A percentile compares a stretch with the other conserved stretches of the same genome.
Evolutionary conservation across 108 stramenopile species (phyloP).

Genomic region (Cyclotella kingstonii): DNA sequence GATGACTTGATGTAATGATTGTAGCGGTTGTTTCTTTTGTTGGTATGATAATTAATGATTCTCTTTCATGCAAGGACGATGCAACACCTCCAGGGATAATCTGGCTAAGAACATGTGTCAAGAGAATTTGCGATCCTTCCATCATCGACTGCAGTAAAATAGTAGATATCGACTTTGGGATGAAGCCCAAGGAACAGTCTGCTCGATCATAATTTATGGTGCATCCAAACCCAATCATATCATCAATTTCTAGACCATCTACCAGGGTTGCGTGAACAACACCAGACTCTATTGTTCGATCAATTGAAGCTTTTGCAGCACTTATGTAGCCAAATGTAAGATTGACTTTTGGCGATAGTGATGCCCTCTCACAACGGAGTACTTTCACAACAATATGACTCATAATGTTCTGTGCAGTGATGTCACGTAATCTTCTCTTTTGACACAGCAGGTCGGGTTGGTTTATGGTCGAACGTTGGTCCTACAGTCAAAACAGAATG

Average conservation of each 20-base stretch:
- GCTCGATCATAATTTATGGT: conserved; percentile 2
- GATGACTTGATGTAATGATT: conserved; percentile 33
- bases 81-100: not conserved
- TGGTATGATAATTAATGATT: conserved; percentile 30
- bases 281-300: not conserved
- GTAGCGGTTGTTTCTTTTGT: conserved; percentile 29
- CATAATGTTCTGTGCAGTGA: conserved; percentile 16
- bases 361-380: conserved; percentile 32
- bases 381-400: conserved; percentile 46
- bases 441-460: conserved; percentile 18
- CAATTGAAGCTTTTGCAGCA: not conserved
- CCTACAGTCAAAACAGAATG: not conserved
- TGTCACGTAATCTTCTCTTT: conserved; percentile 34
- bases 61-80: conserved; percentile 13
- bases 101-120: conserved; percentile 30
- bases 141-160: conserved; percentile 33
- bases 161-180: conserved; percentile 28
- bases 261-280: conserved; percentile 31
- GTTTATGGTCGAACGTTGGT: conserved; percentile 2
- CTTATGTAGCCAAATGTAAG: not conserved
- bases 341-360: conserved; percentile 7
- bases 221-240: conserved; percentile 27
- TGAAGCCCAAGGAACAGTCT: not conserved
- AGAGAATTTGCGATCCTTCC: conserved; percentile 25
- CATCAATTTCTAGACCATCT: conserved; percentile 36